A percentile compares a stretch with the other conserved stretches of the same genome.
These are phyloP conservation scores for Inonotus hispidus DNA, from an alignment of 1,284 basidiomycete species.

Conservation along the genomic window DNA sequence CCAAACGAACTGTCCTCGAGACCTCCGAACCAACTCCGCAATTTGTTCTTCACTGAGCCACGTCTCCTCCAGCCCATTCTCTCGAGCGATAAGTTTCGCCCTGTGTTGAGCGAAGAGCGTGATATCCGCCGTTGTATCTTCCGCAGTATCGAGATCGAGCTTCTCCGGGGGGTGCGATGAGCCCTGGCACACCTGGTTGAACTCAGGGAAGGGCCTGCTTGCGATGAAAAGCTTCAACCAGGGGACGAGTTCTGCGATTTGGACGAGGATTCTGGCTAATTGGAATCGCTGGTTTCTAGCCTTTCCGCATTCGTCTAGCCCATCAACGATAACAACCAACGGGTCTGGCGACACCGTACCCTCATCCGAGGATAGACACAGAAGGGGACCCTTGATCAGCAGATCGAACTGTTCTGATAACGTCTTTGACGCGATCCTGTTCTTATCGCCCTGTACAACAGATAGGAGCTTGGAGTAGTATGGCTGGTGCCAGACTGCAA, in stretches of 20 bases:
- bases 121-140: slow-evolving; percentile 1
- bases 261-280: not conserved
- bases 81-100: slow-evolving; percentile 16
- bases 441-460: not conserved
- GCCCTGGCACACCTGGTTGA: not conserved
- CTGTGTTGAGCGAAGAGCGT: not conserved
- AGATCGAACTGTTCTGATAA: slow-evolving; percentile 2
- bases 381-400: not conserved
- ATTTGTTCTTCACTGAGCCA: slow-evolving; percentile 19
- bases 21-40: slow-evolving; percentile 21
- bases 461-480: not conserved
- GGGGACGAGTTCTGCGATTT: not conserved
- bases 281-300: not conserved
- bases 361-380: not conserved
- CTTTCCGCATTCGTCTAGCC: slow-evolving; percentile 13
- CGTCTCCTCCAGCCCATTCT: slow-evolving; percentile 24
- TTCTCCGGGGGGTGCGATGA: not conserved
- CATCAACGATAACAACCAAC: slow-evolving; percentile 12
- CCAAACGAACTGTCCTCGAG: slow-evolving; percentile 27
- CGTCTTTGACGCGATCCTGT: not conserved
- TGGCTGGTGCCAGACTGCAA: slow-evolving; percentile 1
- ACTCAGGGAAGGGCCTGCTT: not conserved
- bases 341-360: not conserved
- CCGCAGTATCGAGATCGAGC: slow-evolving; percentile 1
- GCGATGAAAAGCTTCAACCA: slow-evolving; percentile 10